Evolutionary conservation across 176 grass and related monocot species (phyloP).

Genomic region (Oryza meridionalis): DNA sequence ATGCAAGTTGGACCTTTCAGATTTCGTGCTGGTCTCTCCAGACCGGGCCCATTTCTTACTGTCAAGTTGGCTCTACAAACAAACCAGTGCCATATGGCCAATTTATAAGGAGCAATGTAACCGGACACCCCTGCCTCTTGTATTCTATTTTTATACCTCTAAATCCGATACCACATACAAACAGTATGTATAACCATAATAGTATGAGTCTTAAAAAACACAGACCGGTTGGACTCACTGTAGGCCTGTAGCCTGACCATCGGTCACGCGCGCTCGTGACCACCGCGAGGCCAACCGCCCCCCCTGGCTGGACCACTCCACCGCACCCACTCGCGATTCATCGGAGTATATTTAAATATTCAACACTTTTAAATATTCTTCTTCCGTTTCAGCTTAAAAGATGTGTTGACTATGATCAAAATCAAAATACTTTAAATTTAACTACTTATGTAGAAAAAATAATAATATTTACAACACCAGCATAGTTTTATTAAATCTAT

Average conservation of each 20-base stretch:
- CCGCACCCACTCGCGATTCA: neutral
- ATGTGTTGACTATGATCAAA: too few species aligned
- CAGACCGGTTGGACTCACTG: neutral
- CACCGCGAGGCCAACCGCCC: neutral
- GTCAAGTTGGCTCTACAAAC: neutral
- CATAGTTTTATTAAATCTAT: too few species aligned
- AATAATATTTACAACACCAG: too few species aligned
- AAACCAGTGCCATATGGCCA: neutral
- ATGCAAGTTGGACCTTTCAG: neutral
- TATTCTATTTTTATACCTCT: neutral
- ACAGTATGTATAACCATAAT: neutral
- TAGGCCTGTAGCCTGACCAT: neutral
- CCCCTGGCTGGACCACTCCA: neutral
- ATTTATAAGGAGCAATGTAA: neutral
- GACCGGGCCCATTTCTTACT: too few species aligned
- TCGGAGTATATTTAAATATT: too few species aligned
- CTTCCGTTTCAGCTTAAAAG: too few species aligned
- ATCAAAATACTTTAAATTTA: too few species aligned
- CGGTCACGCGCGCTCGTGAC: neutral
- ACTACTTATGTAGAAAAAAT: too few species aligned
- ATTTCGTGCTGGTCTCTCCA: neutral
- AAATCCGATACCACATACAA: neutral
- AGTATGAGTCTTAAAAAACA: neutral
- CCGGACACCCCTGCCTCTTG: neutral
- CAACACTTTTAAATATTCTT: too few species aligned